These are phyloP conservation scores for Plicaturopsis crispa DNA, from an alignment of 768 basidiomycete genomes.

Conservation along the genomic window DNA sequence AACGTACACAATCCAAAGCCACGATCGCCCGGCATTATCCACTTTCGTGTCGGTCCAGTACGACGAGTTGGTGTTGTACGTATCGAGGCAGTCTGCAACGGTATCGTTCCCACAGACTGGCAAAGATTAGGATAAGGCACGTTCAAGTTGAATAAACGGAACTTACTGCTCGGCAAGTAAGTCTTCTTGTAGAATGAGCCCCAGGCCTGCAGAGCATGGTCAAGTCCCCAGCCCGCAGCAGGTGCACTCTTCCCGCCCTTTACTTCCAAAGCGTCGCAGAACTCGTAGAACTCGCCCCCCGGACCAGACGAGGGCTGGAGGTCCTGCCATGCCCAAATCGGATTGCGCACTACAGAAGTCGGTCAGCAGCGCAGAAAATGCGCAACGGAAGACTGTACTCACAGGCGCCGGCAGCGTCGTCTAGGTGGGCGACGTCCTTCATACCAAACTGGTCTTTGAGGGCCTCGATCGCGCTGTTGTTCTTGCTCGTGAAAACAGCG, in stretches of 20 bases:
- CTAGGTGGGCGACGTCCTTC: constrained; percentile 45
- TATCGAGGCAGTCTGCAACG: constrained; percentile 27
- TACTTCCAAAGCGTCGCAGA: constrained; percentile 64
- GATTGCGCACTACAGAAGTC: constrained; percentile 30
- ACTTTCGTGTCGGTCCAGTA: constrained; percentile 50
- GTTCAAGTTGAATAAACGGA: background rate
- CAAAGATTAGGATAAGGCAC: background rate
- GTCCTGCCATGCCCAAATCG: constrained; percentile 64
- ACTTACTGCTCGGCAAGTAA: constrained; percentile 22
- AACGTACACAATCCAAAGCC: constrained; percentile 60
- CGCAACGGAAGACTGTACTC: constrained; percentile 12
- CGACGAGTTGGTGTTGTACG: constrained; percentile 26
- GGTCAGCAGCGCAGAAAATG: too few relatives aligned
- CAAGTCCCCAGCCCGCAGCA: constrained; percentile 51
- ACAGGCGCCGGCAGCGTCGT: constrained; percentile 60
- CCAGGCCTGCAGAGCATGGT: constrained; percentile 56
- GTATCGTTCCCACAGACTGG: constrained; percentile 21
- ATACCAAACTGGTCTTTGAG: constrained; percentile 58
- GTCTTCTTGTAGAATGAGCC: constrained; percentile 45
- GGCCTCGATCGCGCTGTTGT: constrained; percentile 37
- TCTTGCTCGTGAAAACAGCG: constrained; percentile 37
- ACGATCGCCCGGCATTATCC: constrained; percentile 52
- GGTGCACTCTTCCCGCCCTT: constrained; percentile 46
- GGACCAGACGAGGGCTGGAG: constrained; percentile 45
- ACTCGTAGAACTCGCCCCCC: constrained; percentile 41